Conservation (phyloP, 2,329 filamentous ascomycete genomes). For the Neonectria sp. region DNA sequence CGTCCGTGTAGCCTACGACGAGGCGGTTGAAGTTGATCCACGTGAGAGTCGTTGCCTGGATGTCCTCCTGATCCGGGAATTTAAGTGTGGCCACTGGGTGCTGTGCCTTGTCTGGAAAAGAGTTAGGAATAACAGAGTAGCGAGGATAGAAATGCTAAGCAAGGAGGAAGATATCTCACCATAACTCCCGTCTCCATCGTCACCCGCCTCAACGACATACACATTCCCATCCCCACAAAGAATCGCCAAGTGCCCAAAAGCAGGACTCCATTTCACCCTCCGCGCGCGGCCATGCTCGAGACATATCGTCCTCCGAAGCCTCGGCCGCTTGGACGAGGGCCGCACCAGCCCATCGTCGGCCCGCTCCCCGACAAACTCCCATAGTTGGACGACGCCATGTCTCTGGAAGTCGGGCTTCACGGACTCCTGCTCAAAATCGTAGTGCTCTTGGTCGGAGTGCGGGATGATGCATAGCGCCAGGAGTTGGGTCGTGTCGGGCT, state of each 20-base stretch:
- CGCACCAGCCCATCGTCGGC: constrained; percentile 49
- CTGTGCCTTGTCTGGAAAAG: constrained; percentile 60
- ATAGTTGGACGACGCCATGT: constrained; percentile 67
- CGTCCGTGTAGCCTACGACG: constrained; percentile 69
- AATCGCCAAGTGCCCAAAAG: constrained; percentile 63
- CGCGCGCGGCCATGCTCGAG: constrained; percentile 66
- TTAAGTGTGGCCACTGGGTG: constrained; percentile 61
- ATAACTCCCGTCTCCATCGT: constrained; percentile 53
- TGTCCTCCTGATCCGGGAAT: constrained; percentile 62
- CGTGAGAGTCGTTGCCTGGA: constrained; percentile 67
- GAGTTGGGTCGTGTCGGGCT: constrained; percentile 58
- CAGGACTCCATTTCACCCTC: constrained; percentile 69
- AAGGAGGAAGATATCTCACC: constrained; percentile 51
- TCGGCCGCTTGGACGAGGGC: constrained; percentile 55
- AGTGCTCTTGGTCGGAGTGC: constrained; percentile 64
- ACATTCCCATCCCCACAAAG: constrained; percentile 67
- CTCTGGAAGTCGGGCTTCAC: constrained; percentile 56
- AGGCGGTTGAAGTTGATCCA: constrained; percentile 71
- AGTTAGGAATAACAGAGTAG: constrained; percentile 41
- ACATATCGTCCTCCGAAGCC: constrained; percentile 61
- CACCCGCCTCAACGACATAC: constrained; percentile 61
- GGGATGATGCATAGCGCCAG: constrained; percentile 68
- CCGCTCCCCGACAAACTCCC: constrained; percentile 60
- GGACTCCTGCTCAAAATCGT: constrained; percentile 56
- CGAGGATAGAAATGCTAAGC: neutral